Evolutionary conservation across 331 rosid genomes (phyloP), one percentile per base, ranked within the genome.

Genomic region (Malus hybrid): DNA sequence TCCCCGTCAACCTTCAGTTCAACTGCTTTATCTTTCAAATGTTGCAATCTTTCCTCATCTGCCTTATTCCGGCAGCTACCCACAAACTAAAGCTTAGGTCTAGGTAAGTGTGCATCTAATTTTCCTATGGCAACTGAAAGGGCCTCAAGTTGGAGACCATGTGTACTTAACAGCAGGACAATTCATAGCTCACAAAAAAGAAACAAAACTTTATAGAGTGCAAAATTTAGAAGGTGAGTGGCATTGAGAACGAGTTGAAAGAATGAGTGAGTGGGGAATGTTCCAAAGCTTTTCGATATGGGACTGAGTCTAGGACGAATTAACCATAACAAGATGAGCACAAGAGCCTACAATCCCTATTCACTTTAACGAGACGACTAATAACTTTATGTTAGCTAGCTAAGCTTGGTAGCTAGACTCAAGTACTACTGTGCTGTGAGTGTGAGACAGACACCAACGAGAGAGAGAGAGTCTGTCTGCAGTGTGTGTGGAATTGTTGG

Each of bases 31-130:
- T 74, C 70, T 81, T 90, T 86, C 72, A 94, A 80, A 73, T 63
- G 82, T 73, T 92, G 87, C 20, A 94, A 86, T 78, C 99, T 92
- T 80, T 84, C 93, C 74, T 94, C 99, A 36, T 94, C 97, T 56
- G 92, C 75, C 42, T 80, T 85, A 80, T 94, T 94, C 81, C 99
- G 90, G 84, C 97, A 94, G 83, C 99, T 92, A 55, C 99, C 99
- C 27, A 94, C 99, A 83, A 90, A 81, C 77, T 86, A 95, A 60
- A 93, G 93, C 85, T 85, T 93, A 19, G 98, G 97, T 79, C 90
- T 90, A 9, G 85, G 81, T 64, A 82, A 70, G 78, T 70, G 75
- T 67, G 83, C 78, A 66, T 86, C 93, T 71, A 93, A 79, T 71
- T 81, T 91, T 56, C 86, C 84, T 74, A 89, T 66, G 50, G 93